Evolutionary conservation across 352 stramenopile genomes (phyloP).

Genomic region (Phytophthora tentaculata): DNA sequence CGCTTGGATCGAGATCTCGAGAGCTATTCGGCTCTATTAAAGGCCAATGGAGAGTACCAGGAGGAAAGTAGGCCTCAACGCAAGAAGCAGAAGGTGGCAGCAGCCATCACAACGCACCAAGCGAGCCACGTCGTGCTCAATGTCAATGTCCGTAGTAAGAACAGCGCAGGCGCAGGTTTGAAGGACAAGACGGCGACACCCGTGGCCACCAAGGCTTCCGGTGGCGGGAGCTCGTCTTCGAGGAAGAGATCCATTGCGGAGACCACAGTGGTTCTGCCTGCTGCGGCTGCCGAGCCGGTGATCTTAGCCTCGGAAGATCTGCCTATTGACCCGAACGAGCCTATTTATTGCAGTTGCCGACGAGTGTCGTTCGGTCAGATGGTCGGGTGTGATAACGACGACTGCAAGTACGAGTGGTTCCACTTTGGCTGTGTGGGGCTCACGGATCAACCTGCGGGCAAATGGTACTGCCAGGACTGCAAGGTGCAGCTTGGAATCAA

Average conservation of each 20-base stretch:
- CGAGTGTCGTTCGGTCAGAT: constrained; percentile 92
- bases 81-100: constrained; percentile 61
- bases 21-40: constrained; percentile 71
- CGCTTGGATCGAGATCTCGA: constrained; percentile 81
- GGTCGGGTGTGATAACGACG: constrained; percentile 93
- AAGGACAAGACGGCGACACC: constrained; percentile 31
- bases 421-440: constrained; percentile 91
- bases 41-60: constrained; percentile 81
- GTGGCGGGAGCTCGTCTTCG: constrained; percentile 13
- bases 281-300: constrained; percentile 14
- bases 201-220: constrained; percentile 26
- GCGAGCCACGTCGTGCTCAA: constrained; percentile 28
- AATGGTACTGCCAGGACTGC: constrained; percentile 88
- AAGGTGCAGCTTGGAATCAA: constrained; percentile 75
- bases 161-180: constrained; percentile 22
- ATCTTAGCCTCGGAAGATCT: constrained; percentile 77
- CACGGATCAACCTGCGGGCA: constrained; percentile 79
- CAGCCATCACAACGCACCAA: constrained; percentile 22
- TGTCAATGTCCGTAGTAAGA: constrained; percentile 42
- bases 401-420: constrained; percentile 95
- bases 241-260: constrained; percentile 67
- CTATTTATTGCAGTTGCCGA: constrained; percentile 88
- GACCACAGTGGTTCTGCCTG: constrained; percentile 30
- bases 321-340: constrained; percentile 88
- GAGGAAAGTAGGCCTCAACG: constrained; percentile 60